Percentiles rank a stretch among this genome's conserved stretches.
Evolutionary conservation across 768 basidiomycete species (phyloP).

Genomic region (Xerocomus potaroensis): DNA sequence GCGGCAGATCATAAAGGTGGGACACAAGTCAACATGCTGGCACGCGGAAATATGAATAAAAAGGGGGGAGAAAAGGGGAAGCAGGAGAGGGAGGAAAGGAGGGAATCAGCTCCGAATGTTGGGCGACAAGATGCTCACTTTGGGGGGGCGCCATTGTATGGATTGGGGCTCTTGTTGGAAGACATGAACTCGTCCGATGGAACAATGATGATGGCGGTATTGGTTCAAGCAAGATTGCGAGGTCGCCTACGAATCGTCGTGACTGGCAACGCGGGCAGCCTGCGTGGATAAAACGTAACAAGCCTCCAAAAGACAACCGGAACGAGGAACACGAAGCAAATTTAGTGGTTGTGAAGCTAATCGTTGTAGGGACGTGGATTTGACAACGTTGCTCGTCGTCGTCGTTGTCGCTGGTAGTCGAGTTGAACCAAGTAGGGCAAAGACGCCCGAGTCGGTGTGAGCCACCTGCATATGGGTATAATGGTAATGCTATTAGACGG

Average conservation of each 20-base stretch:
- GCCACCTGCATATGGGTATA: slow-evolving; percentile 4
- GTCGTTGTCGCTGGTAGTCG: not conserved
- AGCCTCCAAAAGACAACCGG: slow-evolving; percentile 4
- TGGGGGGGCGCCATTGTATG: slow-evolving; percentile 32
- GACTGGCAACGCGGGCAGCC: not conserved
- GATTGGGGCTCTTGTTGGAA: slow-evolving; percentile 30
- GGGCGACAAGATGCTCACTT: slow-evolving; percentile 24
- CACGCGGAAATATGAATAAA: not conserved
- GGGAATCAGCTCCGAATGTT: not conserved
- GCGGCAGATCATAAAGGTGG: not conserved
- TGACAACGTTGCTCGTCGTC: not conserved
- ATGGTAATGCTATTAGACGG: not conserved
- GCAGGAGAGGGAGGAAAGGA: not conserved
- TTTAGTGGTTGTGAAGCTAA: not conserved
- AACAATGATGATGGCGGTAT: not conserved
- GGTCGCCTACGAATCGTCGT: slow-evolving; percentile 1
- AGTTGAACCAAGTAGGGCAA: not conserved
- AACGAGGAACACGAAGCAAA: slow-evolving; percentile 23
- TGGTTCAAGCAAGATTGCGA: slow-evolving; percentile 1
- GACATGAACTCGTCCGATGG: slow-evolving; percentile 24
- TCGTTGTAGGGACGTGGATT: no score
- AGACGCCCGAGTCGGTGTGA: not conserved
- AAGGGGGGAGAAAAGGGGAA: not conserved
- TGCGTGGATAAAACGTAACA: slow-evolving; percentile 4
- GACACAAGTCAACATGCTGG: slow-evolving; percentile 6